Evolutionary conservation across 805 yeast genomes (phyloP).

Genomic region (Barnettozyma vustinii): DNA sequence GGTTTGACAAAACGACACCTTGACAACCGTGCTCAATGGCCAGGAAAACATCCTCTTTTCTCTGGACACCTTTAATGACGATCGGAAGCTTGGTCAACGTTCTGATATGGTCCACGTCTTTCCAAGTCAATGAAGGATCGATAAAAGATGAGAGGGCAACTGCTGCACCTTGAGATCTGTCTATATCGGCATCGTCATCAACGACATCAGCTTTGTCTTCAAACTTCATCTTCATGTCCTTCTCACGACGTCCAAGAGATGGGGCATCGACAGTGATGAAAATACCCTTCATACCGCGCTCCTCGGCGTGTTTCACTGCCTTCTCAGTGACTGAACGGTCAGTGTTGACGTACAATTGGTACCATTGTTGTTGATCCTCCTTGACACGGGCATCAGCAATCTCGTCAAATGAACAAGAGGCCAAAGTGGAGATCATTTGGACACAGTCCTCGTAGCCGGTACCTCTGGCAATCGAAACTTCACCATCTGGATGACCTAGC

Average conservation of each 20-base stretch:
- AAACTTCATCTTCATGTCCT: conserved; percentile 68
- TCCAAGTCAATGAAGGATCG: conserved; percentile 62
- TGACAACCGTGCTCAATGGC: conserved; percentile 70
- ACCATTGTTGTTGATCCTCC: conserved; percentile 75
- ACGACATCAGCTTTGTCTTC: conserved; percentile 43
- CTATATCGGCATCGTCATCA: conserved; percentile 47
- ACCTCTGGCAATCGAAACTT: conserved; percentile 77
- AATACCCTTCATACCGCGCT: conserved; percentile 71
- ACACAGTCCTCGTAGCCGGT: conserved; percentile 64
- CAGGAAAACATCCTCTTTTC: conserved; percentile 68
- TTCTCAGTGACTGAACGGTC: conserved; percentile 61
- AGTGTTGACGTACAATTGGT: conserved; percentile 77
- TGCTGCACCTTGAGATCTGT: conserved; percentile 77
- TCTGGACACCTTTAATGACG: conserved; percentile 77
- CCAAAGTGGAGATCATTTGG: conserved; percentile 91
- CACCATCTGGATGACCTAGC: conserved; percentile 92
- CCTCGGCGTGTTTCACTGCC: conserved; percentile 66
- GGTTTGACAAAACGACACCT: conserved; percentile 82
- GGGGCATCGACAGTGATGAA: conserved; percentile 94
- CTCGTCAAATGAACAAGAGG: conserved; percentile 85
- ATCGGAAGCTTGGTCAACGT: conserved; percentile 58
- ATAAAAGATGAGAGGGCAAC: conserved; percentile 83
- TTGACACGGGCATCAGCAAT: conserved; percentile 64
- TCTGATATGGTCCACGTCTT: conserved; percentile 54
- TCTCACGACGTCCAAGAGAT: conserved; percentile 84